Conservation (phyloP, 176 grass and related monocot species). For the Tuctoria greenei region DNA sequence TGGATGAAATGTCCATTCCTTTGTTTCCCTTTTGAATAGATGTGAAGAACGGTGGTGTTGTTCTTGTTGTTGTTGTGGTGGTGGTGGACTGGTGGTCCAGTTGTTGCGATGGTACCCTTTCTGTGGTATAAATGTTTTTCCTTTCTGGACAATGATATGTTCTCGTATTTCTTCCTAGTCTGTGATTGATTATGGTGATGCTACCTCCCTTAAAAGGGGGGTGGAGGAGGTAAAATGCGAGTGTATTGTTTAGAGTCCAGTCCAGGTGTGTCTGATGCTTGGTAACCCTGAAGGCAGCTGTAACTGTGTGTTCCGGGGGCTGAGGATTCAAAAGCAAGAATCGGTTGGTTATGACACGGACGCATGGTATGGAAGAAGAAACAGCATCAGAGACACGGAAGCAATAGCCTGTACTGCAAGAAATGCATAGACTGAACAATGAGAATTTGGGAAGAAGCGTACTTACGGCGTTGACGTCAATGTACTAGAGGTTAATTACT, state of each 20-base stretch:
- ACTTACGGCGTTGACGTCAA: not conserved
- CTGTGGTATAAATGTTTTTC: not conserved
- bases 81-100: not conserved
- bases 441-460: not conserved
- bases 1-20: slow-evolving; percentile 21
- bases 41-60: not conserved
- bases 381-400: not conserved
- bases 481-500: not conserved
- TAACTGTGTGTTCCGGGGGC: not conserved
- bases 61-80: not conserved
- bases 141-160: not conserved
- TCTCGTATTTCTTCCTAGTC: not conserved
- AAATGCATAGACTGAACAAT: not conserved
- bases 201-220: too few species aligned
- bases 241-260: not conserved
- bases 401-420: not conserved
- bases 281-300: not conserved
- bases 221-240: too few species aligned
- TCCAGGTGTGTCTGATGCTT: not conserved
- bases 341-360: not conserved
- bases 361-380: not conserved
- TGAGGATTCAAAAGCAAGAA: not conserved
- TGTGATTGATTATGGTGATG: not conserved
- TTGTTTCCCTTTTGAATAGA: not conserved
- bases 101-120: not conserved